phyloP scores from a whole-genome alignment of 495 filamentous ascomycete species.

The Neurospora africana region DNA sequence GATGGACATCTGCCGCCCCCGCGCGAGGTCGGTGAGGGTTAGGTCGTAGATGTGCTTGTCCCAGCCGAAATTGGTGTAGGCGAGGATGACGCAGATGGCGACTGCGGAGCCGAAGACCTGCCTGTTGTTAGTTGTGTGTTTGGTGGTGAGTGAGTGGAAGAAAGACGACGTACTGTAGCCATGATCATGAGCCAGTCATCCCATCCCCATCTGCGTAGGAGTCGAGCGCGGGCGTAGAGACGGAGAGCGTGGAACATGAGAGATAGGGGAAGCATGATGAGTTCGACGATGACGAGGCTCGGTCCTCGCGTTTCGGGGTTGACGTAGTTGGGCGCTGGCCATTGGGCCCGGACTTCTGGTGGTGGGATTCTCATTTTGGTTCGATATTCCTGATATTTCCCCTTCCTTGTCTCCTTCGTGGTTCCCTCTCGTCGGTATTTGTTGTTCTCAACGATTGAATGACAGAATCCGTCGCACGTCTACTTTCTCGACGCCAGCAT shows the following conservation, averaged over 20 bases:
- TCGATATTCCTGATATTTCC: not conserved
- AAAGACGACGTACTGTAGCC: not conserved
- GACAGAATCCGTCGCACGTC: not conserved
- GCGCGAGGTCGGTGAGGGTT: not conserved
- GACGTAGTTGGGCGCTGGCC: conserved; percentile 46
- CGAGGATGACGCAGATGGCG: conserved; percentile 16
- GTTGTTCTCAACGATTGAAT: not conserved
- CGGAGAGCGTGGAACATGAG: conserved; percentile 12
- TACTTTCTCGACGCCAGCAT: not conserved
- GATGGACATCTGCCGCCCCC: conserved; percentile 17
- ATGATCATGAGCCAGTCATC: conserved; percentile 25
- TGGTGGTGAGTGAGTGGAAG: not conserved
- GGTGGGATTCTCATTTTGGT: conserved; percentile 35
- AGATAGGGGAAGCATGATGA: conserved; percentile 11
- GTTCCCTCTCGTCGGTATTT: not conserved
- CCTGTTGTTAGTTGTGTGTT: not conserved
- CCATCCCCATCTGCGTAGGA: conserved; percentile 9
- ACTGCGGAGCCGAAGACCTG: conserved; percentile 16
- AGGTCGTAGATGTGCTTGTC: conserved; percentile 20
- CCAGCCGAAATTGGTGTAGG: conserved; percentile 16
- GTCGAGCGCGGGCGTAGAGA: conserved; percentile 10
- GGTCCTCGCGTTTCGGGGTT: conserved; percentile 42
- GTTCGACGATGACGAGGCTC: conserved; percentile 14
- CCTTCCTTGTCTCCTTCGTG: not conserved
- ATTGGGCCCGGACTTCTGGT: conserved; percentile 29